Base-by-base conservation (phyloP, 2,329 filamentous ascomycete species). In the Aureobasidium sp. region DNA sequence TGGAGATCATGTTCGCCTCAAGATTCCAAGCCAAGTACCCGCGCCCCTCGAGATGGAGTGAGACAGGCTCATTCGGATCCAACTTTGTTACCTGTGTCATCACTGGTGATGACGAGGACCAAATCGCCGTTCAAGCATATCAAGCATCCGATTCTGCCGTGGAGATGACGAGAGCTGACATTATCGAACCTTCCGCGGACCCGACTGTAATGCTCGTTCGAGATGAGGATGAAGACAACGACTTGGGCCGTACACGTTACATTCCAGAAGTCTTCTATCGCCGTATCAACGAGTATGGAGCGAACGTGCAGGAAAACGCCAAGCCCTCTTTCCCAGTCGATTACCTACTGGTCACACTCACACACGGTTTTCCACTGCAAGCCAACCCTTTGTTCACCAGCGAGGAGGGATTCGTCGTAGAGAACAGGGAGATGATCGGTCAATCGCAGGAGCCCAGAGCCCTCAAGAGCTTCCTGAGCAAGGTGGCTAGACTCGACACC, bases 201-300 rank as follows among this genome's bases (percentile, higher is more conserved):
- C 94, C 94, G 1, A 87, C 84, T 7, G 87, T 93, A 58, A 97
- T 99, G 93, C 84, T 99, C 49, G 94, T 99, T 5, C 91, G 92
- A 65, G 88, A 89, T 27, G 93, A 97, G 72, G 89, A 93, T 63
- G 91, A 97, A 68, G 89, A 92, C 57, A 88, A 91, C 66, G 85
- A 73, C 79, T 67, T 85, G 78, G 61, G 79, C 76, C 86, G 85
- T 62, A 87, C 88, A 27, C 84, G 92, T 69, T 99, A 99, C 72
- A 96, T 99, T 25, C 94, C 94, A 0, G 94, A 99, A 71, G 93
- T 99, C 5, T 99, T 97, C 76, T 99, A 95, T 78, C 86, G 93
- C 65, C 87, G 85, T 68, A 91, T 96, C 75, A 99, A 99, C 75
- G 93, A 99, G 74, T 96, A 99, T 72, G 92, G 92, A 37, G 90